Evolutionary conservation across 2,329 filamentous ascomycete genomes (phyloP).

Genomic region (Incumbomyces delicatus): DNA sequence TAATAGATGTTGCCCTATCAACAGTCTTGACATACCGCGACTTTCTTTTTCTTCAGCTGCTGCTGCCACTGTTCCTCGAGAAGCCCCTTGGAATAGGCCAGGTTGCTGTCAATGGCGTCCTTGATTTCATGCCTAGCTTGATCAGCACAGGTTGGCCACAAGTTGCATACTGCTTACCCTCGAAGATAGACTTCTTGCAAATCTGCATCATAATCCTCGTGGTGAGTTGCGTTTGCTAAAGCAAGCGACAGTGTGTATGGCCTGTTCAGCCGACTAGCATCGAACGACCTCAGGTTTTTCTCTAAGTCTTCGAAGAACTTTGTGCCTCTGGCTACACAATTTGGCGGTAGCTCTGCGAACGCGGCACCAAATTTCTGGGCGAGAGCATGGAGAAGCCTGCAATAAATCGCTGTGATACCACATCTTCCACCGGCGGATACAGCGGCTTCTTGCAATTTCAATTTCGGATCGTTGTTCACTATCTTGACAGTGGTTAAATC

Average conservation of each 20-base stretch:
- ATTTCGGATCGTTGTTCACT: neutral
- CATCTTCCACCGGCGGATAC: neutral
- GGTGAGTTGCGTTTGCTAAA: neutral
- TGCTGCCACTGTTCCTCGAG: conserved; percentile 1
- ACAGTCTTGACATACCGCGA: neutral
- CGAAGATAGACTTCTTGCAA: neutral
- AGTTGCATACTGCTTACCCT: neutral
- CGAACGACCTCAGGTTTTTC: neutral
- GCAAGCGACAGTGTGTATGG: neutral
- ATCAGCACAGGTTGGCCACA: neutral
- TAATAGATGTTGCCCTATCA: neutral
- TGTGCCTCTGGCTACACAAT: neutral
- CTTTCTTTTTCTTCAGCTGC: neutral
- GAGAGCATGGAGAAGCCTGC: neutral
- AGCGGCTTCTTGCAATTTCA: neutral
- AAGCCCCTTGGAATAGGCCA: neutral
- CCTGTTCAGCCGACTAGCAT: neutral
- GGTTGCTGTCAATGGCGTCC: neutral
- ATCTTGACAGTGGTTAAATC: neutral
- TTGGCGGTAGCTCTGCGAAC: neutral
- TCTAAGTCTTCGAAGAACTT: neutral
- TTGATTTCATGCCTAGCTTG: neutral
- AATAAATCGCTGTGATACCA: neutral
- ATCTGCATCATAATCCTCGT: neutral
- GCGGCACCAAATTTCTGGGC: neutral